Percentiles rank a stretch among this genome's conserved stretches.
These are phyloP conservation scores for Lactuca sativa DNA, from an alignment of 129 eudicot species.

Conservation along the genomic window DNA sequence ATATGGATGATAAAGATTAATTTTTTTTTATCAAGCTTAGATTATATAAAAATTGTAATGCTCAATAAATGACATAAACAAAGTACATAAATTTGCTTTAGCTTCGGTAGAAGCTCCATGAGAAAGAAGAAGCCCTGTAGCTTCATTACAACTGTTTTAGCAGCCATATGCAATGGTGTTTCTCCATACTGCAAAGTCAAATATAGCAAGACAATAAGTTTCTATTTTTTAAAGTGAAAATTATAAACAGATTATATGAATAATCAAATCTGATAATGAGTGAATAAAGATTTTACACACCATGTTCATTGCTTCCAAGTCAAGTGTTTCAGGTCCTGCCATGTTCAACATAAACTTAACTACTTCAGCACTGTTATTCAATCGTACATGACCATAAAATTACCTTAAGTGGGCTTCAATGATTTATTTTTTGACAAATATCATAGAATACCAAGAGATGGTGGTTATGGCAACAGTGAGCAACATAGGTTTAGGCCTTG, in stretches of 20 bases:
- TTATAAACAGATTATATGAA: background rate
- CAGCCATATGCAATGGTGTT: conserved; percentile 95
- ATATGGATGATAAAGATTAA: conserved; percentile 15
- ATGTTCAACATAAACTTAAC: conserved; percentile 65
- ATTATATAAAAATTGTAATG: background rate
- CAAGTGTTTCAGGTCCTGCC: conserved; percentile 72
- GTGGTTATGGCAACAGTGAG: no score
- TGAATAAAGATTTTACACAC: conserved; percentile 33
- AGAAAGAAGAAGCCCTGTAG: conserved; percentile 75
- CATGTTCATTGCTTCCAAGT: conserved; percentile 96
- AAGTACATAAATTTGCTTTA: conserved; percentile 73
- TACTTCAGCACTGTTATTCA: conserved; percentile 75
- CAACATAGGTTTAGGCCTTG: no score
- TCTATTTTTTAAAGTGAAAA: background rate
- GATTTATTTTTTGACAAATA: no score
- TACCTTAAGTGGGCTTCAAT: no score
- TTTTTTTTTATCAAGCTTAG: background rate
- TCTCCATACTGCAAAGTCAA: conserved; percentile 72
- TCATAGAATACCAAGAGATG: no score
- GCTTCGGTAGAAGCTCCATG: conserved; percentile 90
- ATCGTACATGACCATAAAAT: no score
- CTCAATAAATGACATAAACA: background rate
- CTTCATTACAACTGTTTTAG: conserved; percentile 81
- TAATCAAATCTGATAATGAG: background rate
- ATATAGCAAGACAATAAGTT: conserved; percentile 1